These are phyloP conservation scores for Nakazawaea holstii DNA, from an alignment of 805 yeast genomes.

Conservation along the genomic window DNA sequence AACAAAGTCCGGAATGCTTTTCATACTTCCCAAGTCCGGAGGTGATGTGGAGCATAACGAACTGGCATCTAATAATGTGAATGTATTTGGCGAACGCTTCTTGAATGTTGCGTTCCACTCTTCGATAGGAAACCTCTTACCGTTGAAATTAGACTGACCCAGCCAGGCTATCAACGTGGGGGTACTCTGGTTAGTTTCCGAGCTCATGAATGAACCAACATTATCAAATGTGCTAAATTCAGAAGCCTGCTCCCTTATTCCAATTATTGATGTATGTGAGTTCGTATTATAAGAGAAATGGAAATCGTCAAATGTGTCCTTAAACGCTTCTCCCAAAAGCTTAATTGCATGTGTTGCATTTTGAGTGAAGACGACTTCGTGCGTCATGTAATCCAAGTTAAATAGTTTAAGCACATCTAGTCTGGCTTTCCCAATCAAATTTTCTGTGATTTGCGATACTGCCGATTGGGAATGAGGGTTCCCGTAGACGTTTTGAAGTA, in stretches of 20 bases:
- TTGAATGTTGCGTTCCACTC: constrained; percentile 22
- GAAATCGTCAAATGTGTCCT: constrained; percentile 17
- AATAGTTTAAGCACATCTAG: constrained; percentile 25
- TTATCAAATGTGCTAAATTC: constrained; percentile 13
- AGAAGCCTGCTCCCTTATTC: constrained; percentile 25
- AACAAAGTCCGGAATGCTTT: constrained; percentile 30
- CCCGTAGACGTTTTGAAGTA: constrained; percentile 23
- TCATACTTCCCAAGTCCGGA: constrained; percentile 23
- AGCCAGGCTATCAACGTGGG: constrained; percentile 32
- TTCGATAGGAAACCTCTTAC: constrained; percentile 28
- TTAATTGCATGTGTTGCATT: constrained; percentile 37
- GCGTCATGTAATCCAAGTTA: constrained; percentile 27
- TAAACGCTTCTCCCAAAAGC: constrained; percentile 24
- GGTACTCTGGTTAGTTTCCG: not conserved
- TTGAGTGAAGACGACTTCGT: constrained; percentile 33
- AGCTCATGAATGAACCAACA: not conserved
- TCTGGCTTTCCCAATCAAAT: constrained; percentile 23
- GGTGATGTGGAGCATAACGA: constrained; percentile 29
- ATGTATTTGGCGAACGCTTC: constrained; percentile 4
- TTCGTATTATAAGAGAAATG: constrained; percentile 25
- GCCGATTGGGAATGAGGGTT: constrained; percentile 38
- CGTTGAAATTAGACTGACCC: constrained; percentile 39
- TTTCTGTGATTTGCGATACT: constrained; percentile 24
- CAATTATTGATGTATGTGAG: constrained; percentile 38
- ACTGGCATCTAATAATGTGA: constrained; percentile 33